Evolutionary conservation across 1,139 yeast species (phyloP), one percentile per base, ranked within the genome.

Genomic region (Geotrichum fermentans): DNA sequence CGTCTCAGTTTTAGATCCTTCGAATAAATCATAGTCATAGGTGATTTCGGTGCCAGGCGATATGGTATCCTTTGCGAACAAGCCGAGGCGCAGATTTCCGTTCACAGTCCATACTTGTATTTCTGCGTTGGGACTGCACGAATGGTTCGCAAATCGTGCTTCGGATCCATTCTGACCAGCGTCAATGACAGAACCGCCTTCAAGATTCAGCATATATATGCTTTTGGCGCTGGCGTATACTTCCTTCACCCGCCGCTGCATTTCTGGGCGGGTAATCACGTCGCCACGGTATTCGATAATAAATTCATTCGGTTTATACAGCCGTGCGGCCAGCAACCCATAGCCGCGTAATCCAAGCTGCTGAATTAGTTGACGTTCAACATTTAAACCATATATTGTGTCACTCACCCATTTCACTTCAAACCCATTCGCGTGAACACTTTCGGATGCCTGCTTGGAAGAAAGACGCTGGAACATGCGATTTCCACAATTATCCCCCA

Each of bases 211-310:
- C 50, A 68, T 65, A 52, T 66, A 68, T 50, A 59, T 68, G 42
- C 65, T 60, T 29, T 52, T 49, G 4, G 54, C 43, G 8, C 56
- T 57, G 11, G 53, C 49, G 40, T 65, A 61, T 16, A 57, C 59
- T 11, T 54, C 50, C n/a, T 55, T 49, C 38, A 66, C 54, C 17
- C 72, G 56, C 4, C 58, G 51, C 35, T 61, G 59, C 58, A 68
- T 60, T 49, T 64, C 69, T 1, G 55, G 55, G 8, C 60, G 61
- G 38, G 49, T 17, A 10, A 71, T 66, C 7, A 71, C 67, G 32
- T 71, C 74, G 8, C 75, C 75, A 0, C 73, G 69, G 52, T 71
- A 71, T 51, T 72, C 75, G 14, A 70, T 57, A 29, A 72, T 67
- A 8, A 72, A 56, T 11, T 67, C 65, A 3, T 67, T 66, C 0